phyloP scores from a whole-genome alignment of 306 rosid species.

The Comarum palustre region DNA sequence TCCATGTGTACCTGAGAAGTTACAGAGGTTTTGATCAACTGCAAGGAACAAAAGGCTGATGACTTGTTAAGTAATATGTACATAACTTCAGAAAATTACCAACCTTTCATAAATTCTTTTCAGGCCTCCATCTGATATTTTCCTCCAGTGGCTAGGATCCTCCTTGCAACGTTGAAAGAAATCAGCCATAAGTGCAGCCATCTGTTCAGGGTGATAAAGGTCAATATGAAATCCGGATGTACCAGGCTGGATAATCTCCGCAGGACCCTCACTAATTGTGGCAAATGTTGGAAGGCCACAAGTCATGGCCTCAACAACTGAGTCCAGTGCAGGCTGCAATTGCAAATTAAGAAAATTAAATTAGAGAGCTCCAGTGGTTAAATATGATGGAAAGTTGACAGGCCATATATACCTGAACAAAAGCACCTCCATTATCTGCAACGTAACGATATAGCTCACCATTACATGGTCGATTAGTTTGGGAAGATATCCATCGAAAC shows the following conservation, averaged over 20 bases:
- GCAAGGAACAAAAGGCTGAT: neutral
- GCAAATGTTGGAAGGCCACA: constrained; percentile 93
- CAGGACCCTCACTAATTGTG: constrained; percentile 90
- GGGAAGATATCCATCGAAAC: constrained; percentile 84
- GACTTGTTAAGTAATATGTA: neutral
- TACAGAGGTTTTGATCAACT: constrained; percentile 13
- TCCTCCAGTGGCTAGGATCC: constrained; percentile 65
- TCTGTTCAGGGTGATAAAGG: constrained; percentile 85
- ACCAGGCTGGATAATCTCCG: constrained; percentile 87
- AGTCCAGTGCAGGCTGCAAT: constrained; percentile 95
- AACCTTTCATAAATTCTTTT: constrained; percentile 80
- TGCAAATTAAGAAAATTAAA: neutral
- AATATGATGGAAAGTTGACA: constrained; percentile 11
- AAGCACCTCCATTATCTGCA: constrained; percentile 84
- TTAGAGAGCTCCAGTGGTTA: constrained; percentile 5
- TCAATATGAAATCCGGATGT: constrained; percentile 84
- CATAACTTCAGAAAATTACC: neutral
- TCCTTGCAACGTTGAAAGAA: constrained; percentile 64
- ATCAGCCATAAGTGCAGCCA: constrained; percentile 47
- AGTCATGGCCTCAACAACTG: constrained; percentile 89
- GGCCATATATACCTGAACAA: constrained; percentile 59
- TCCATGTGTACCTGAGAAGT: constrained; percentile 76
- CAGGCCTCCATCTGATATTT: constrained; percentile 73
- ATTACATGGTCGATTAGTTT: constrained; percentile 80
- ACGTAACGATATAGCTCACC: constrained; percentile 91